A percentile compares a stretch with the other conserved stretches of the same genome.
Evolutionary conservation across 305 asterid species (phyloP).

Genomic region (Lippia alba): DNA sequence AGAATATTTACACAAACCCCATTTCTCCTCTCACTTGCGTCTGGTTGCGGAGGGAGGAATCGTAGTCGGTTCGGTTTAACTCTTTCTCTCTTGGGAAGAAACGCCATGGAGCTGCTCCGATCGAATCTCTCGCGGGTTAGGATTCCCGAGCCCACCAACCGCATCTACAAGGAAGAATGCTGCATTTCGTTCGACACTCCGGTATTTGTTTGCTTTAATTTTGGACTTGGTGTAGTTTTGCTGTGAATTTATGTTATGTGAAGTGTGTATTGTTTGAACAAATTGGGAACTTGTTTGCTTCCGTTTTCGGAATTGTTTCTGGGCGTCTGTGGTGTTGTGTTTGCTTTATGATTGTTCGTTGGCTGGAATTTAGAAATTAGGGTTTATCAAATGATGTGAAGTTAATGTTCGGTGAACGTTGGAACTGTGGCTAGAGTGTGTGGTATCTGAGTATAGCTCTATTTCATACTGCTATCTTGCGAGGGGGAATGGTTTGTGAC

Average conservation of each 20-base stretch:
- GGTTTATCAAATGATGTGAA: conserved; percentile 21
- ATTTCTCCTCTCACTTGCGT: conserved; percentile 13
- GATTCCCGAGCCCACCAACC: conserved; percentile 94
- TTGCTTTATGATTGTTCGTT: conserved; percentile 1
- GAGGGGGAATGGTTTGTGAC: background rate
- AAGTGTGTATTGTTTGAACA: background rate
- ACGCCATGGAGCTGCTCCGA: conserved; percentile 84
- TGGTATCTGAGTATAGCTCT: too few species aligned
- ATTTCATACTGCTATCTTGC: background rate
- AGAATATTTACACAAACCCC: conserved; percentile 20
- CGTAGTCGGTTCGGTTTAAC: background rate
- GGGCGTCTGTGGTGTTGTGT: conserved; percentile 3
- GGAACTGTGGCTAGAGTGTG: too few species aligned
- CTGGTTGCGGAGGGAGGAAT: conserved; percentile 9
- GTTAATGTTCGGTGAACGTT: background rate
- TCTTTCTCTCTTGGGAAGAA: too few species aligned
- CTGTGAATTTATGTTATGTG: conserved; percentile 12
- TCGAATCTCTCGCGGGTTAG: conserved; percentile 87
- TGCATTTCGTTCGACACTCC: conserved; percentile 95
- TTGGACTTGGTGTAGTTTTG: conserved; percentile 1
- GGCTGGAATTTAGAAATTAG: conserved; percentile 33
- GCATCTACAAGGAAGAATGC: conserved; percentile 94
- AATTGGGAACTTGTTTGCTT: conserved; percentile 4
- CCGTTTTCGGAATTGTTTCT: conserved; percentile 24
- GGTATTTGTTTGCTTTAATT: conserved; percentile 47